A percentile compares a stretch with the other conserved stretches of the same genome.
phyloP scores from a whole-genome alignment of 2,329 filamentous ascomycete genomes.

The Setomelanomma holmii region DNA sequence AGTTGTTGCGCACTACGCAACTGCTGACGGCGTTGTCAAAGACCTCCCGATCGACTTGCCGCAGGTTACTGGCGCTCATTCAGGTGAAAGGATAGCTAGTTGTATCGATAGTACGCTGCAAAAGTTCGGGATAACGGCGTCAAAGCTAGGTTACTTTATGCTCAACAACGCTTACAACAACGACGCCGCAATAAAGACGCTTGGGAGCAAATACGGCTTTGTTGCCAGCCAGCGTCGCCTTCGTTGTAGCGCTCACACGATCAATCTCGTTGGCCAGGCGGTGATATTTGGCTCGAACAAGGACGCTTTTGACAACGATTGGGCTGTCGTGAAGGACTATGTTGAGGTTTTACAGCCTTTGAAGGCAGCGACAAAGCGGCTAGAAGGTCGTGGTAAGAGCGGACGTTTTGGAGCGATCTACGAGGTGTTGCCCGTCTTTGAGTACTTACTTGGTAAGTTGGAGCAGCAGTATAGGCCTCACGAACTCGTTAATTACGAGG shows the following conservation, averaged over 20 bases:
- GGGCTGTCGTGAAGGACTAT: constrained; percentile 5
- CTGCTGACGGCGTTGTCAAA: background rate
- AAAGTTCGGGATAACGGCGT: too few relatives aligned
- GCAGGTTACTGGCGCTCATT: constrained; percentile 6
- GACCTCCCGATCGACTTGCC: constrained; percentile 7
- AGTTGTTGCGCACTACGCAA: constrained; percentile 1
- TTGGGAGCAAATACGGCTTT: background rate
- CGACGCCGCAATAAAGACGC: background rate
- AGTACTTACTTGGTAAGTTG: background rate
- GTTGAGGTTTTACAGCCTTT: background rate
- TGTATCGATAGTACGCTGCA: background rate
- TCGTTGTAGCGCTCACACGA: background rate
- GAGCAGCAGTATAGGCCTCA: background rate
- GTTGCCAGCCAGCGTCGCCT: background rate
- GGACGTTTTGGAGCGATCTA: background rate
- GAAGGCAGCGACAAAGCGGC: constrained; percentile 2
- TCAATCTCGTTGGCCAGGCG: constrained; percentile 3
- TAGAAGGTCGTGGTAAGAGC: constrained; percentile 1
- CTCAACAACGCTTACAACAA: constrained; percentile 3
- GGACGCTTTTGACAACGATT: background rate
- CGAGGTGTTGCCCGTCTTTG: constrained; percentile 1
- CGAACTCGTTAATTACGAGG: background rate
- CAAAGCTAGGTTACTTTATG: constrained; percentile 8
- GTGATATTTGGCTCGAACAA: background rate
- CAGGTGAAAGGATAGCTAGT: constrained; percentile 5